Evolutionary conservation across 495 filamentous ascomycete species (phyloP).

Genomic region (Pseudoneurospora amorphoporcata): DNA sequence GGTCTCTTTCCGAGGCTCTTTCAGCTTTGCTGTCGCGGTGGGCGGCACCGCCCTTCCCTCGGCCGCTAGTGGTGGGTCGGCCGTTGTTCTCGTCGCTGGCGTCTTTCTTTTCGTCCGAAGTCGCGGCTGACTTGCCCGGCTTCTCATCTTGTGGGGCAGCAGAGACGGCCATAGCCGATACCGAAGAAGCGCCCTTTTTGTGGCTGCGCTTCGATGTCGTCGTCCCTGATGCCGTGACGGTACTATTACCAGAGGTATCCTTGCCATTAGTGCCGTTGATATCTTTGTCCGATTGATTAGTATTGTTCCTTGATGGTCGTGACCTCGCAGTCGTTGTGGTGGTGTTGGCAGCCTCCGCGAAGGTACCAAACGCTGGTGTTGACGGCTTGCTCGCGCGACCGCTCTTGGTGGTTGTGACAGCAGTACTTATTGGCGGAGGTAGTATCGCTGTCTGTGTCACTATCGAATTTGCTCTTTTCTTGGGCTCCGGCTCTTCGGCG

Average conservation of each 20-base stretch:
- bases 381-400: slow-evolving; percentile 55
- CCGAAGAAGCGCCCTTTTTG: slow-evolving; percentile 49
- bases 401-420: slow-evolving; percentile 44
- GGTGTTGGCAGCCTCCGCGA: slow-evolving; percentile 36
- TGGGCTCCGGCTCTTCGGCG: slow-evolving; percentile 2
- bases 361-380: slow-evolving; percentile 42
- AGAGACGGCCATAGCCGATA: slow-evolving; percentile 24
- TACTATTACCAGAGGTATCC: background rate
- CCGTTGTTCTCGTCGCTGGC: slow-evolving; percentile 6
- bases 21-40: background rate
- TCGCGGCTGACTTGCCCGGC: background rate
- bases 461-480: slow-evolving; percentile 20
- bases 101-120: background rate
- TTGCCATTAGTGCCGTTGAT: background rate
- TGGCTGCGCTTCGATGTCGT: slow-evolving; percentile 48
- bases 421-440: slow-evolving; percentile 19
- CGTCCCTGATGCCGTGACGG: slow-evolving; percentile 1
- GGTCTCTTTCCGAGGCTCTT: background rate
- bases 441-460: slow-evolving; percentile 22
- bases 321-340: slow-evolving; percentile 10
- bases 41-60: background rate
- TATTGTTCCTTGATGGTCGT: slow-evolving; percentile 14
- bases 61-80: background rate
- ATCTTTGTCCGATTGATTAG: background rate
- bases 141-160: background rate